Conservation (phyloP, 2,329 filamentous ascomycete genomes). For the Atkinsonella texensis region DNA sequence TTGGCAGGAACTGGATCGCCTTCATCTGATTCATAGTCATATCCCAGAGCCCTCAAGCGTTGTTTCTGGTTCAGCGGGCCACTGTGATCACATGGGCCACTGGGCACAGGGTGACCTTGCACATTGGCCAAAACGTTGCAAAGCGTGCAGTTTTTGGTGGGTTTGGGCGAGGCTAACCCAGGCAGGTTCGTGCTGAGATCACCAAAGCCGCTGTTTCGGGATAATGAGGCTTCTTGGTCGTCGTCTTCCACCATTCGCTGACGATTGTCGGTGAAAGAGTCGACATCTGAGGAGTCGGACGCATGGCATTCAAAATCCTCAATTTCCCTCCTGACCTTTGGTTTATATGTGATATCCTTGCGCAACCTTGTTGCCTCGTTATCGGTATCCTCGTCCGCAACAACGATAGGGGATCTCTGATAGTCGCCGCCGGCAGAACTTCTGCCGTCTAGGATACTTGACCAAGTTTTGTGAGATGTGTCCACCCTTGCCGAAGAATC, state of each 20-base stretch:
- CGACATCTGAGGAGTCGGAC: slow-evolving; percentile 17
- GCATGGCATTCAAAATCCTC: slow-evolving; percentile 7
- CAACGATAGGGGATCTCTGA: neutral
- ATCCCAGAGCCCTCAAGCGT: slow-evolving; percentile 12
- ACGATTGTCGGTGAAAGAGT: slow-evolving; percentile 18
- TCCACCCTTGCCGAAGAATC: slow-evolving; percentile 14
- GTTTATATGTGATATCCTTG: neutral
- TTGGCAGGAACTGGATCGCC: neutral
- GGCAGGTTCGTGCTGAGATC: slow-evolving; percentile 21
- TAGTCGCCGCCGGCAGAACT: slow-evolving; percentile 1
- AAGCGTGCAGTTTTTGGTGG: slow-evolving; percentile 6
- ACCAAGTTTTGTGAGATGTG: slow-evolving; percentile 7
- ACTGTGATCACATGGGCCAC: slow-evolving; percentile 4
- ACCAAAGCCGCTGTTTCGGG: slow-evolving; percentile 24
- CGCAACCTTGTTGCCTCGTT: neutral
- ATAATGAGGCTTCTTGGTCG: slow-evolving; percentile 23
- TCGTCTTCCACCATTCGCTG: slow-evolving; percentile 12
- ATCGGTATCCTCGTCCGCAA: neutral
- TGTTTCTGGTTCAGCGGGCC: slow-evolving; percentile 10
- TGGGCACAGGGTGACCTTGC: neutral
- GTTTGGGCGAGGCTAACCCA: slow-evolving; percentile 10
- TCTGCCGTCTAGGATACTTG: neutral
- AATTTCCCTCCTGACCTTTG: neutral
- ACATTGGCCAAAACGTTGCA: slow-evolving; percentile 6
- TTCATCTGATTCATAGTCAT: slow-evolving; percentile 14